Percentiles rank a stretch among this genome's conserved stretches.
Evolutionary conservation across 1,284 basidiomycete species (phyloP).

Genomic region (Ceratobasidium sp.): DNA sequence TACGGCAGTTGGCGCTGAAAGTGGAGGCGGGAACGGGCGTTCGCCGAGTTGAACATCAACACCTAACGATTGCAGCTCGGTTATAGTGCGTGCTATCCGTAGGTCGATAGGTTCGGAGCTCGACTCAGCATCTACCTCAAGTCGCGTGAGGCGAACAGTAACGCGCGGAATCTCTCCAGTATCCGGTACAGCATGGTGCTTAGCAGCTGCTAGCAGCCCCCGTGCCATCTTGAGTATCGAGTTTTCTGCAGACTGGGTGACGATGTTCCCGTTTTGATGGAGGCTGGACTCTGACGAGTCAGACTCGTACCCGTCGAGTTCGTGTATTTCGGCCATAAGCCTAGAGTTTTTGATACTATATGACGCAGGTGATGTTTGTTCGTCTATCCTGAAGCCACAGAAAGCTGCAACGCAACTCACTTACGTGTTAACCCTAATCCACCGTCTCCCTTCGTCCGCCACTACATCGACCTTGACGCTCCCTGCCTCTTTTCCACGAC

Average conservation of each 20-base stretch:
- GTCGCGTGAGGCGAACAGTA: conserved; percentile 76
- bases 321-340: conserved; percentile 81
- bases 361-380: conserved; percentile 25
- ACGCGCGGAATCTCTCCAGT: conserved; percentile 59
- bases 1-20: background rate
- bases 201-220: conserved; percentile 71
- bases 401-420: conserved; percentile 55
- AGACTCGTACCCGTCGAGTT: conserved; percentile 83
- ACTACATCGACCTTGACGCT: conserved; percentile 83
- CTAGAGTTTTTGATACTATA: conserved; percentile 79
- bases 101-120: conserved; percentile 62
- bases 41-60: conserved; percentile 79
- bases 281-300: conserved; percentile 69
- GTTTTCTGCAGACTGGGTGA: conserved; percentile 73
- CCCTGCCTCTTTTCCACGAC: conserved; percentile 58
- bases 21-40: conserved; percentile 45
- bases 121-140: conserved; percentile 61
- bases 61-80: conserved; percentile 70
- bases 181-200: conserved; percentile 61
- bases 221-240: conserved; percentile 75
- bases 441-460: conserved; percentile 75
- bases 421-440: conserved; percentile 89
- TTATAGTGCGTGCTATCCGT: conserved; percentile 73
- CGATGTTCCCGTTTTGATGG: conserved; percentile 49
- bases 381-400: background rate